A percentile compares a stretch with the other conserved stretches of the same genome.
Conservation (phyloP, 352 stramenopile genomes). For the Halophytophthora polymorphica region DNA sequence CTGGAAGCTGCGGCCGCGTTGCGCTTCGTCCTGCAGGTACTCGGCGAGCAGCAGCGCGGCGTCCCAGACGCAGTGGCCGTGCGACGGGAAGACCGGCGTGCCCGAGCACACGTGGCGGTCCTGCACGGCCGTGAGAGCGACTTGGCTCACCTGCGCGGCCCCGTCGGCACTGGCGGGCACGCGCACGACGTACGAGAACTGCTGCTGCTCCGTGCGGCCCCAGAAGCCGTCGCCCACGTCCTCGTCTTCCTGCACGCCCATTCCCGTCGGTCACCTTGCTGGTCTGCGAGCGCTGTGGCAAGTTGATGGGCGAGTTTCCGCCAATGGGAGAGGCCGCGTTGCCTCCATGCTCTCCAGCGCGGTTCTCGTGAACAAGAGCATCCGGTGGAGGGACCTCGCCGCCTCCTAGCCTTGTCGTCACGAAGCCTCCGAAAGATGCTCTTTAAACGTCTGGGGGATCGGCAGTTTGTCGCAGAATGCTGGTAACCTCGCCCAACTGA, state of each 20-base stretch:
- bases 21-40: slow-evolving; percentile 32
- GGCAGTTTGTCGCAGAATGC: no score
- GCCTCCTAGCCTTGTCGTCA: no score
- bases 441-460: no score
- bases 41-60: slow-evolving; percentile 47
- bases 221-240: slow-evolving; percentile 21
- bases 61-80: slow-evolving; percentile 59
- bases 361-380: no score
- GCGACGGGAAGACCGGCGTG: slow-evolving; percentile 37
- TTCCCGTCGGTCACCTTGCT: no score
- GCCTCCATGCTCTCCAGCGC: no score
- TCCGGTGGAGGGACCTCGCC: no score
- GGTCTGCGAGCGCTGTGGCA: no score
- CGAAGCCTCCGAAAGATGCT: no score
- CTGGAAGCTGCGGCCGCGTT: slow-evolving; percentile 5
- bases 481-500: no score
- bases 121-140: slow-evolving; percentile 32
- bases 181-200: slow-evolving; percentile 35
- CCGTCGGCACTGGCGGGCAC: background rate
- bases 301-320: no score
- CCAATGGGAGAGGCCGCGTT: no score
- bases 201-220: slow-evolving; percentile 27
- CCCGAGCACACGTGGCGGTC: slow-evolving; percentile 32
- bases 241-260: slow-evolving; percentile 14
- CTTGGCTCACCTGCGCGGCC: background rate